These are phyloP conservation scores for Trichocladium uniseriatum DNA, from an alignment of 495 filamentous ascomycete species.

Conservation along the genomic window DNA sequence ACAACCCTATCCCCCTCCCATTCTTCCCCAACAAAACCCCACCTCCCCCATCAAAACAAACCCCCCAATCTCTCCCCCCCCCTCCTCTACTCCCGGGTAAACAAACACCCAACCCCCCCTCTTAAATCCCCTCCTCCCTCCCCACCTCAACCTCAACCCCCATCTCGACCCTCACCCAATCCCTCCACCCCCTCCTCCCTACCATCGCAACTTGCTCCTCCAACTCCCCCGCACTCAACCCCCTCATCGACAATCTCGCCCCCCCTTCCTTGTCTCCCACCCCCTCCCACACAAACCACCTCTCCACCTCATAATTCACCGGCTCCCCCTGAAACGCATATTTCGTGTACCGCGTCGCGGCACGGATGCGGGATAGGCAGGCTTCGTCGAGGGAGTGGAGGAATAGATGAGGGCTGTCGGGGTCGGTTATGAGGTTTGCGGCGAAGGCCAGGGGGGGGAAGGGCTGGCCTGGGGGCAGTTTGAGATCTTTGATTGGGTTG, in stretches of 20 bases:
- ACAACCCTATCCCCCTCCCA: too few species aligned
- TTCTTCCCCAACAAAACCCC: too few species aligned
- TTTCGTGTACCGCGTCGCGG: background rate
- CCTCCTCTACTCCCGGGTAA: too few species aligned
- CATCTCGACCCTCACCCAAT: constrained; percentile 8
- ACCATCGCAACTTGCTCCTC: constrained; percentile 3
- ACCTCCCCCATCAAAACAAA: too few species aligned
- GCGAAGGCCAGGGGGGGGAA: background rate
- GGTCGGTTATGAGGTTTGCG: background rate
- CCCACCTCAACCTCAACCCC: constrained; percentile 6
- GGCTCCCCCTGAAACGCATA: background rate
- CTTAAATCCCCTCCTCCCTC: background rate
- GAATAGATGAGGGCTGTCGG: background rate
- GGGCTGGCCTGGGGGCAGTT: background rate
- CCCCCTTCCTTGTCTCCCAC: background rate
- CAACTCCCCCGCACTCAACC: background rate
- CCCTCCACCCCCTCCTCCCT: background rate
- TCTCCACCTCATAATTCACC: constrained; percentile 3
- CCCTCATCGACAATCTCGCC: background rate
- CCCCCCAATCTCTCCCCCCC: too few species aligned
- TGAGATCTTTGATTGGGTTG: background rate
- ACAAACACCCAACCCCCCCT: background rate
- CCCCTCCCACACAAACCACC: constrained; percentile 5
- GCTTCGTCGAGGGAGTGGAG: background rate
- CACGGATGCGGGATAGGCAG: constrained; percentile 4